A percentile compares a stretch with the other conserved stretches of the same genome.
Conservation (phyloP, 176 grass and related monocot species). For the Triticum dicoccoides region DNA sequence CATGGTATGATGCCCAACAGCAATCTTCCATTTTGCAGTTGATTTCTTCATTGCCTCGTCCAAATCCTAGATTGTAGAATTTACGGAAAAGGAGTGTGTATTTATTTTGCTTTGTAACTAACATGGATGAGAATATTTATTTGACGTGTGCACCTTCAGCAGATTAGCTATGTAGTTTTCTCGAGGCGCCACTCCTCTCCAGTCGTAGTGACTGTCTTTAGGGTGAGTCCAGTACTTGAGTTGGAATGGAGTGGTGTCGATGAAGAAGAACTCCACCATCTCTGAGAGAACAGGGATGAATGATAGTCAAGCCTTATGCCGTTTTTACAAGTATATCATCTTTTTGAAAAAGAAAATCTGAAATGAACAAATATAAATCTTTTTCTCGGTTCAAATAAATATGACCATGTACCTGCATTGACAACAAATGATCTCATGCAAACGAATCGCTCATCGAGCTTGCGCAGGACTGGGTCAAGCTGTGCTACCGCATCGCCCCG, state of each 20-base stretch:
- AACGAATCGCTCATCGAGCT: constrained; percentile 68
- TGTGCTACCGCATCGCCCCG: constrained; percentile 66
- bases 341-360: background rate
- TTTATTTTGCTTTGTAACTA: background rate
- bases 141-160: constrained; percentile 49
- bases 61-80: constrained; percentile 57
- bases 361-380: background rate
- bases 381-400: background rate
- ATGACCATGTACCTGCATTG: constrained; percentile 48
- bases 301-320: background rate
- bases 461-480: constrained; percentile 43
- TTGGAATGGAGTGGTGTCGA: constrained; percentile 76
- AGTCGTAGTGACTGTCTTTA: constrained; percentile 54
- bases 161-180: constrained; percentile 55
- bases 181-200: constrained; percentile 70
- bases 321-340: background rate
- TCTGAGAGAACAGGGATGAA: constrained; percentile 23
- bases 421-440: constrained; percentile 84
- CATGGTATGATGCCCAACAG: constrained; percentile 81
- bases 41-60: constrained; percentile 69
- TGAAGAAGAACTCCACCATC: constrained; percentile 83
- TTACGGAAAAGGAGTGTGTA: background rate
- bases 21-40: constrained; percentile 74
- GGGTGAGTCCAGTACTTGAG: constrained; percentile 69
- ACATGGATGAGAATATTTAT: background rate